Percentiles rank a stretch among this genome's conserved stretches.
Evolutionary conservation across 345 rosid genomes (phyloP).

Genomic region (Orychophragmus violaceus): DNA sequence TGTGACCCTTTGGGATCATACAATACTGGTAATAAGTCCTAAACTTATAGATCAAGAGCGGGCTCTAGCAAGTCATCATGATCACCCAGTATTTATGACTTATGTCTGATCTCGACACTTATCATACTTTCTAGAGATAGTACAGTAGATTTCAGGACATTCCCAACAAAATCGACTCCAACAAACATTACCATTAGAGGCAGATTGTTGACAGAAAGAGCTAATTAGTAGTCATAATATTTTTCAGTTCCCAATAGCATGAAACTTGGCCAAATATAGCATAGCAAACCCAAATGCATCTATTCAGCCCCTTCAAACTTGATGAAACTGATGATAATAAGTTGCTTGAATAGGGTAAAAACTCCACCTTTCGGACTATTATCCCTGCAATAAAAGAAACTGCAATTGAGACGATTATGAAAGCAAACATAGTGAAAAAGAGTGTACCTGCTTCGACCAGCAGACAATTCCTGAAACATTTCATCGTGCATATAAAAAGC

Average conservation of each 20-base stretch:
- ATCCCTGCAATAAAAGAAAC: not conserved
- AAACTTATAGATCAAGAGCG: too few species aligned
- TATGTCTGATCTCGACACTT: too few species aligned
- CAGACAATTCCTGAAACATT: slow-evolving; percentile 64
- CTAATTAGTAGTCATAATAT: not conserved
- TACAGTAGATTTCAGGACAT: too few species aligned
- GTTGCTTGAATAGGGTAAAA: not conserved
- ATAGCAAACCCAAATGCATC: not conserved
- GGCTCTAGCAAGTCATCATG: too few species aligned
- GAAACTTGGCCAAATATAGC: not conserved
- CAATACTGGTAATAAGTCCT: too few species aligned
- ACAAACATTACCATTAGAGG: not conserved
- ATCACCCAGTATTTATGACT: too few species aligned
- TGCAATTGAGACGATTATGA: not conserved
- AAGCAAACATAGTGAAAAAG: too few species aligned
- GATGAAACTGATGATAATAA: not conserved
- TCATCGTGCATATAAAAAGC: slow-evolving; percentile 99
- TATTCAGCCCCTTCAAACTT: too few species aligned
- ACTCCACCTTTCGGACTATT: not conserved
- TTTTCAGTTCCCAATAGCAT: not conserved
- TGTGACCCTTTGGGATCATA: too few species aligned
- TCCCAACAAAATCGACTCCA: not conserved
- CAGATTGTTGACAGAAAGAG: not conserved
- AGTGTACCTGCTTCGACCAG: slow-evolving; percentile 58
- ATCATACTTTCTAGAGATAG: too few species aligned